Evolutionary conservation across 1,284 basidiomycete genomes (phyloP), one percentile per base, ranked within the genome.

Genomic region (Ceratobasidium sp.): DNA sequence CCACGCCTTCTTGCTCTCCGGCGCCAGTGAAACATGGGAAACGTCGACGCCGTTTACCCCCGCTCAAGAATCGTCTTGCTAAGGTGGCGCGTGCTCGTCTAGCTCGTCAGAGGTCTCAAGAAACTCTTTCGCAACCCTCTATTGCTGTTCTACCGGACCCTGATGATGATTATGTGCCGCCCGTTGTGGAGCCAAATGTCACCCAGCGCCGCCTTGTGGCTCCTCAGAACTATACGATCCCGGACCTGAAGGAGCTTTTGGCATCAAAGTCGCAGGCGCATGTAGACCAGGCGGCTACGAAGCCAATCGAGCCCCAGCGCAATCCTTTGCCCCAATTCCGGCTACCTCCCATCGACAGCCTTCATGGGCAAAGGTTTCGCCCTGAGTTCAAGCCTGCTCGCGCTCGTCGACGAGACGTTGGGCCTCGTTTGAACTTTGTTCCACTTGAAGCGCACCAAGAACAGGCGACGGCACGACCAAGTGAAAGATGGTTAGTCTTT

Each of bases 51-150:
- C 66, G 66, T 57, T 54, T 57, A 43, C 38, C 43, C 8, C 66
- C 66, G 11, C 54, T 69, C 21, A 69, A 69, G 66, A 54, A 69
- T n/a, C 66, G 66, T n/a, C 66, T 69, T 32, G 66, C 54, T 38
- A 14, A 28, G 18, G 54, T 43, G 14, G 54, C 66, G 32, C 38
- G 66, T 16, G 21, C 66, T 58, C 50, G 66, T 35, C 66, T 57
- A 46, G 23, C 66, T 16, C 66, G 35, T 5, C n/a, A 32, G 11
- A 1, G 16, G 30, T 69, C 66, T 57, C 66, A 49, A 30, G 66
- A 69, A 1, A 21, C 14, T 13, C 43, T 7, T 47, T 69, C 66
- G 14, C 66, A 69, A 26, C 54, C 54, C 11, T 52, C 66, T 23
- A 32, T 35, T 1, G 21, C 43, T 1, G 41, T 47, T 9, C 23